Evolutionary conservation across 441 rosid species (phyloP).

Genomic region (Adansonia gregorii): DNA sequence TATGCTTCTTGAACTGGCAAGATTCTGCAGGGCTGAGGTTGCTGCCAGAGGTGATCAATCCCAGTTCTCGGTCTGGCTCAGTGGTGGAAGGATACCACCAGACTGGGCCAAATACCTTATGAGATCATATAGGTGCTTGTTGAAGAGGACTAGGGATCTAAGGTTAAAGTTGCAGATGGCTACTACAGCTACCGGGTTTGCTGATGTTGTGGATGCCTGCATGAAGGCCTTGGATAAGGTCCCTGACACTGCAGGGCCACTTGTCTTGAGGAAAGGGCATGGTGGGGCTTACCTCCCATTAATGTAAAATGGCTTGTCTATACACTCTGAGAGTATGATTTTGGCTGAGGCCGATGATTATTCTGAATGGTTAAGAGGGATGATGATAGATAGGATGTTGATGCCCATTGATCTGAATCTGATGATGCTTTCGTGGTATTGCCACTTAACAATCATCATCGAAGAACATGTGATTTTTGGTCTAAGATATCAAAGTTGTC

Average conservation of each 20-base stretch:
- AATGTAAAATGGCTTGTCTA: conserved; percentile 54
- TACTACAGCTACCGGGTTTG: conserved; percentile 76
- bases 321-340: not conserved
- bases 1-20: conserved; percentile 88
- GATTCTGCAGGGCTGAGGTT: conserved; percentile 85
- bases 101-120: conserved; percentile 96
- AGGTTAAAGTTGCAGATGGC: conserved; percentile 82
- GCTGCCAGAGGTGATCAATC: conserved; percentile 96
- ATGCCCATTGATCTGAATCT: not conserved
- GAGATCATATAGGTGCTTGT: conserved; percentile 89
- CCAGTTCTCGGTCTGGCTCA: conserved; percentile 95
- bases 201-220: conserved; percentile 68
- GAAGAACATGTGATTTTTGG: conserved; percentile 14
- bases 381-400: conserved; percentile 14
- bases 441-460: not conserved
- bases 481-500: not conserved
- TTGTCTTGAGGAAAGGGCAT: conserved; percentile 85
- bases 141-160: conserved; percentile 87
- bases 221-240: conserved; percentile 68
- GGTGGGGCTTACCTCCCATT: conserved; percentile 97
- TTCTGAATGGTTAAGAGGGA: conserved; percentile 4
- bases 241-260: conserved; percentile 80
- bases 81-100: conserved; percentile 90
- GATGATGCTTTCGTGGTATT: not conserved
- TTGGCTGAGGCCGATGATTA: not conserved